These are phyloP conservation scores for Canariomyces notabilis DNA, from an alignment of 2,329 filamentous ascomycete genomes.

Conservation along the genomic window DNA sequence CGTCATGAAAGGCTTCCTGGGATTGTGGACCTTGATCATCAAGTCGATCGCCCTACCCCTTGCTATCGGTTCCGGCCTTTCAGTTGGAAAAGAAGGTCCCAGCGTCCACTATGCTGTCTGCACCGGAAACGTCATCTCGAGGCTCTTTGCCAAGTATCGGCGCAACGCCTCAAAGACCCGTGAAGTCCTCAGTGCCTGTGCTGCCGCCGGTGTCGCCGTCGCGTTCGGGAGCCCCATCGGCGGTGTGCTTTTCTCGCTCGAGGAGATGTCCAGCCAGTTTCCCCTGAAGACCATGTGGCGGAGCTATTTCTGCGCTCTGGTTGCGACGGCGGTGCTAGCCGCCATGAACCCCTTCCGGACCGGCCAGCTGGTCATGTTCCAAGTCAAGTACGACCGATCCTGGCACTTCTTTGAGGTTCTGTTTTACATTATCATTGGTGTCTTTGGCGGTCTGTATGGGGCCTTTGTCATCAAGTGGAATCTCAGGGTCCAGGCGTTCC, in stretches of 20 bases:
- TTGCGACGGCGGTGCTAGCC: constrained; percentile 86
- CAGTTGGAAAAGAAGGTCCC: constrained; percentile 93
- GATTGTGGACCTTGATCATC: constrained; percentile 85
- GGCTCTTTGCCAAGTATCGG: constrained; percentile 87
- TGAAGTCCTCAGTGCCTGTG: constrained; percentile 90
- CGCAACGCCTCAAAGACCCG: constrained; percentile 89
- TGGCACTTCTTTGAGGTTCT: constrained; percentile 98
- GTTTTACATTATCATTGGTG: constrained; percentile 86
- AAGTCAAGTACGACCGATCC: constrained; percentile 87
- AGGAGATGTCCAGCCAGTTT: constrained; percentile 97
- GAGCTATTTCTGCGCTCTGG: constrained; percentile 94
- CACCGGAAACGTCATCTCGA: constrained; percentile 91
- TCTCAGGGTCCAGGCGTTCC: constrained; percentile 80
- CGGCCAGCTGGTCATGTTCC: constrained; percentile 98
- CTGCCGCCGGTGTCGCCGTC: constrained; percentile 90
- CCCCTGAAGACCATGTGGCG: constrained; percentile 97
- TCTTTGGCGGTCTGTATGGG: constrained; percentile 92
- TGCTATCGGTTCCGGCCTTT: constrained; percentile 88
- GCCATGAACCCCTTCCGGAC: constrained; percentile 98
- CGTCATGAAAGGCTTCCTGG: constrained; percentile 97
- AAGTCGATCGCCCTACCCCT: constrained; percentile 89
- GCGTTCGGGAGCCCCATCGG: constrained; percentile 97
- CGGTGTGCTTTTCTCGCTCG: constrained; percentile 90
- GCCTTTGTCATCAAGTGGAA: constrained; percentile 99
- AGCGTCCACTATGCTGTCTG: constrained; percentile 99